These are phyloP conservation scores for Zymoseptoria crescenta DNA, from an alignment of 2,329 filamentous ascomycete genomes.

Conservation along the genomic window DNA sequence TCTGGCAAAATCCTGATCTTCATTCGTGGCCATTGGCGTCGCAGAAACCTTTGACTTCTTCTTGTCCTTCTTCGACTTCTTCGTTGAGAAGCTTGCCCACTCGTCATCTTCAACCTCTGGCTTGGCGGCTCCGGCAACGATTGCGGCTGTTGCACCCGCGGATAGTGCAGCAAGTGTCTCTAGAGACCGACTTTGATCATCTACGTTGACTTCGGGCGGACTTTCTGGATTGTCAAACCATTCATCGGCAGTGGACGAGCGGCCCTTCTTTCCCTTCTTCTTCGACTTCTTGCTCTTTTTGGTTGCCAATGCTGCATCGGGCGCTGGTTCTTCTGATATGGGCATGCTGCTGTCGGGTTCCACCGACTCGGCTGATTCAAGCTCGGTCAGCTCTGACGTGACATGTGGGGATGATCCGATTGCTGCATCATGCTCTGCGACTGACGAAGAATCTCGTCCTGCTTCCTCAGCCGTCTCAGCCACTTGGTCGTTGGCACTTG, in stretches of 20 bases:
- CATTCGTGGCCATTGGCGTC: conserved; percentile 3
- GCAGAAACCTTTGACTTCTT: conserved; percentile 30
- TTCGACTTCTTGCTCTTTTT: conserved; percentile 25
- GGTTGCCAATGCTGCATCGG: conserved; percentile 6
- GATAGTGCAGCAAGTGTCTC: conserved; percentile 5
- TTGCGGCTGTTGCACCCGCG: conserved; percentile 4
- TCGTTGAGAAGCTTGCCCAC: conserved; percentile 17
- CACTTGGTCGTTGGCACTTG: background rate
- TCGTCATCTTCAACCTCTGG: conserved; percentile 11
- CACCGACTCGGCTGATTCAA: background rate
- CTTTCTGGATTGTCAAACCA: background rate
- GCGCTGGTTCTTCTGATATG: background rate
- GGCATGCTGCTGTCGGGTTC: background rate
- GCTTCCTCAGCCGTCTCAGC: conserved; percentile 1
- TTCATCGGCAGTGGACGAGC: conserved; percentile 4
- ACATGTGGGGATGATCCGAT: background rate
- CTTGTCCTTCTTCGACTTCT: conserved; percentile 37
- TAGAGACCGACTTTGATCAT: background rate
- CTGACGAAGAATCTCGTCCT: background rate
- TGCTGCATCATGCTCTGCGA: background rate
- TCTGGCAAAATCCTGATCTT: background rate
- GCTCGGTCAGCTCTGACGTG: background rate
- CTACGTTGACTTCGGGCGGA: background rate
- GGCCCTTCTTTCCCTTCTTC: conserved; percentile 24
- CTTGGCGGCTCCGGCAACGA: conserved; percentile 1